phyloP scores from a whole-genome alignment of 164 flowering plant genomes.

The Nelumbo lutea region DNA sequence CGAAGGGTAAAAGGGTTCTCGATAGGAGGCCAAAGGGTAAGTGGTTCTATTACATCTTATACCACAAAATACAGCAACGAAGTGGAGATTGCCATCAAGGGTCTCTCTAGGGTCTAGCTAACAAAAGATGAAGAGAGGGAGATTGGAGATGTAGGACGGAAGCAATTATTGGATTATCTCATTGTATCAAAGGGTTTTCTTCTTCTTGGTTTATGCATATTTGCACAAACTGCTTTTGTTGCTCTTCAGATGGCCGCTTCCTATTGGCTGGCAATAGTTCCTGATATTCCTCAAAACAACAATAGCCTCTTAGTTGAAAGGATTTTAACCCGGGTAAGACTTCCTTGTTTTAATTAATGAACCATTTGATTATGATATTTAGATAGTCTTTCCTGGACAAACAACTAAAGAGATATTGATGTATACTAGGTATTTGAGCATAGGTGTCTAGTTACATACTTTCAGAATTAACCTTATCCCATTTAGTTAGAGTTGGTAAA shows the following conservation, averaged over 20 bases:
- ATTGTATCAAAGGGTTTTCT: constrained; percentile 41
- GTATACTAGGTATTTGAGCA: no score
- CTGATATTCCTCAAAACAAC: constrained; percentile 41
- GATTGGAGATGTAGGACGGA: constrained; percentile 68
- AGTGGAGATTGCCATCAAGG: constrained; percentile 36
- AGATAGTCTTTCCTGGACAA: background rate
- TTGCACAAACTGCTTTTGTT: constrained; percentile 42
- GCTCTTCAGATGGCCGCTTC: constrained; percentile 57
- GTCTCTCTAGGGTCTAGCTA: constrained; percentile 39
- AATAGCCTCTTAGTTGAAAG: constrained; percentile 51
- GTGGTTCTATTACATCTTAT: constrained; percentile 13
- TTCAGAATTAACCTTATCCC: no score
- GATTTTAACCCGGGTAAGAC: constrained; percentile 70
- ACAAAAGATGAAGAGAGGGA: constrained; percentile 74
- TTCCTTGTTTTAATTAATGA: background rate
- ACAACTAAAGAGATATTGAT: no score
- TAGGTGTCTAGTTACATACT: no score
- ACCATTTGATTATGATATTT: background rate
- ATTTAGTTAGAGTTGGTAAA: no score
- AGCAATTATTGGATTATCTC: constrained; percentile 65
- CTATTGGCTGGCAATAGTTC: constrained; percentile 75
- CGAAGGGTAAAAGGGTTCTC: no score
- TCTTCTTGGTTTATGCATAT: constrained; percentile 21
- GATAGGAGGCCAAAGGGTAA: no score
- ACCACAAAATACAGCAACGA: constrained; percentile 22